Conservation (phyloP, 345 rosid species). For the Isatis tinctoria region DNA sequence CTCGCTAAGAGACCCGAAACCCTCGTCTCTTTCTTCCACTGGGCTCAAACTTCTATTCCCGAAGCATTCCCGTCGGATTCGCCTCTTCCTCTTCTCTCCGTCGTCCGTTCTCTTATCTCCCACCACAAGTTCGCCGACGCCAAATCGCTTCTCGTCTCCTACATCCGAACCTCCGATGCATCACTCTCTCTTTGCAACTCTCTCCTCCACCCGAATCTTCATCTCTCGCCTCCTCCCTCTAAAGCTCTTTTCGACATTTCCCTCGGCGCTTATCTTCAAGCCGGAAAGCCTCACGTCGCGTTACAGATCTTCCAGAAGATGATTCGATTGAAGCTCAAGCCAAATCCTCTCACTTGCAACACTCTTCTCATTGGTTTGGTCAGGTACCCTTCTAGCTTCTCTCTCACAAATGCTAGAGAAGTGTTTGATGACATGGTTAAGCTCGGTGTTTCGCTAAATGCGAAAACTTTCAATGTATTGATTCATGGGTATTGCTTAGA, state of each 20-base stretch:
- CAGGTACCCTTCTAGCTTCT: slow-evolving; percentile 58
- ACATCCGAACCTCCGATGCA: slow-evolving; percentile 46
- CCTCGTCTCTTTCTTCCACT: slow-evolving; percentile 57
- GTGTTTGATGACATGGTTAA: slow-evolving; percentile 50
- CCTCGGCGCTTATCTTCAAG: slow-evolving; percentile 53
- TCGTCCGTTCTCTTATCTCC: slow-evolving; percentile 51
- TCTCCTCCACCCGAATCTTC: slow-evolving; percentile 42
- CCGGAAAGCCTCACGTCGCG: slow-evolving; percentile 62
- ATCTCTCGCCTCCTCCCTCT: slow-evolving; percentile 30
- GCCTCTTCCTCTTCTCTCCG: slow-evolving; percentile 56
- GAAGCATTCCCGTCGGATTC: slow-evolving; percentile 29
- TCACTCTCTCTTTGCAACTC: slow-evolving; percentile 43
- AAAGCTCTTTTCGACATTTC: slow-evolving; percentile 56
- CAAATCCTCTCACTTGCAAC: slow-evolving; percentile 66
- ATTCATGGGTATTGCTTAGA: slow-evolving; percentile 70
- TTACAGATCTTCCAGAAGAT: slow-evolving; percentile 60
- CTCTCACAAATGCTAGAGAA: slow-evolving; percentile 43
- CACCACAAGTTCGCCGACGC: slow-evolving; percentile 63
- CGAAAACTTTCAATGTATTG: slow-evolving; percentile 58
- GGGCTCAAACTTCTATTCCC: slow-evolving; percentile 46
- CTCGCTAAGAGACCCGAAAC: slow-evolving; percentile 41
- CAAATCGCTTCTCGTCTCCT: slow-evolving; percentile 53
- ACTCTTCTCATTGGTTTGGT: slow-evolving; percentile 62
- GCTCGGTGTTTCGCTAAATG: slow-evolving; percentile 47
- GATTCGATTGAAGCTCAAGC: slow-evolving; percentile 51